Base-by-base conservation (phyloP, 345 rosid species). In the Hibiscus tridactylites region DNA sequence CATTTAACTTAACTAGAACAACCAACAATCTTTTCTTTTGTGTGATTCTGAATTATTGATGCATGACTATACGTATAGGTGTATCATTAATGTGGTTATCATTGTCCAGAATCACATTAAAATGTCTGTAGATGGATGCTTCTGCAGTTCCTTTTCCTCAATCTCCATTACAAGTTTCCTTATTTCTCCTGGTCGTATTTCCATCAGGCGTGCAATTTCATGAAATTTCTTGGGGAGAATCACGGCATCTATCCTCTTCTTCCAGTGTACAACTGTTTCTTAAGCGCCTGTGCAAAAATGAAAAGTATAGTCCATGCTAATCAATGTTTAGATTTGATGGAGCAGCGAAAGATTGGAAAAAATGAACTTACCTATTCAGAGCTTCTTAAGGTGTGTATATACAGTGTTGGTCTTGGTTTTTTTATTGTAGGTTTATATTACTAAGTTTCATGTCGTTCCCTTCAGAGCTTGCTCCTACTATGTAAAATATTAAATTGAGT, bases 311-410 rank as follows among this genome's bases (percentile, higher is more conserved):
- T 49, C 53, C 82, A 83, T 70, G 88, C 82, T 59, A 77, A 82
- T 81, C 85, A 77, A 66, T 94, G 97, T 79, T 84, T 94, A 84
- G 95, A 91, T 71, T 80, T 85, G 81, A 94, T 94, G 98, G 96
- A 88, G 71, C 78, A 16, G 3, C 76, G 72, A 74, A 78, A 75
- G 82, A 82, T 84, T 19, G 97, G 93, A 72, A 94, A 84, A 88
- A 83, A 88, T 74, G 93, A 86, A 76, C 75, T 59, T 70, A 94
- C 98, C 56, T 90, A 91, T 77, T 33, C 70, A 31, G 84, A 81
- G 76, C 95, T 91, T 77, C 97, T 91, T 65, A 82, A 91, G 92
- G 97, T 91, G 71, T 75, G 87, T 77, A 44, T 46, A 54, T 15
- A 16, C 59, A 16, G 61, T 63, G 15, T 61, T 72, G 9, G 39